phyloP scores from a whole-genome alignment of 1,284 basidiomycete genomes.

The Sporisorium exsertum region DNA sequence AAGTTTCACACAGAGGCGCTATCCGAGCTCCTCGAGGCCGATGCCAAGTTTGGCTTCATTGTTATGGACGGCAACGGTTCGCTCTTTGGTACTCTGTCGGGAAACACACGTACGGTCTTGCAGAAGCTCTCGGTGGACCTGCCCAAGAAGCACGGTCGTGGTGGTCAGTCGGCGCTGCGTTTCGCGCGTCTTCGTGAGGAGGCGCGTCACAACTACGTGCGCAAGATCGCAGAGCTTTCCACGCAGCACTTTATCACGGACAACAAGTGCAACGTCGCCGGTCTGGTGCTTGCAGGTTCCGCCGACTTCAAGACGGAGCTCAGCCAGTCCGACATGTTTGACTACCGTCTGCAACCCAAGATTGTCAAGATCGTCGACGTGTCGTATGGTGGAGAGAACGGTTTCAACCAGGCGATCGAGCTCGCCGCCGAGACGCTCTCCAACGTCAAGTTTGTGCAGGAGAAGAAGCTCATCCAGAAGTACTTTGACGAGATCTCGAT shows the following conservation, averaged over 20 bases:
- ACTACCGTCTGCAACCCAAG: slow-evolving; percentile 82
- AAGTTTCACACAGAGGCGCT: slow-evolving; percentile 99
- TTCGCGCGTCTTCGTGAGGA: slow-evolving; percentile 99
- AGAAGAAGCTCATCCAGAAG: slow-evolving; percentile 85
- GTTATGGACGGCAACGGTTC: slow-evolving; percentile 99
- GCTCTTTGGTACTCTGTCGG: slow-evolving; percentile 93
- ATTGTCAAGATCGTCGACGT: slow-evolving; percentile 84
- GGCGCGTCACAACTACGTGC: slow-evolving; percentile 99
- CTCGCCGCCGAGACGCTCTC: slow-evolving; percentile 93
- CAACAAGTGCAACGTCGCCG: slow-evolving; percentile 98
- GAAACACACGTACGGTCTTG: slow-evolving; percentile 95
- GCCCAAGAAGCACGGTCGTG: slow-evolving; percentile 99
- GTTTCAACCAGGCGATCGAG: slow-evolving; percentile 98
- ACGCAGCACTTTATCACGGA: slow-evolving; percentile 98
- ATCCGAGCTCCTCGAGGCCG: slow-evolving; percentile 94
- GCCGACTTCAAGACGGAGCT: slow-evolving; percentile 99
- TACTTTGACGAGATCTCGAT: slow-evolving; percentile 99
- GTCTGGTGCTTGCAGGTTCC: slow-evolving; percentile 95
- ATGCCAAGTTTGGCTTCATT: slow-evolving; percentile 98
- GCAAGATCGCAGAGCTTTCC: slow-evolving; percentile 96
- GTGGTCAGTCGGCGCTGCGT: slow-evolving; percentile 99
- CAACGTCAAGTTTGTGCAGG: slow-evolving; percentile 99
- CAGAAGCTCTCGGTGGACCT: slow-evolving; percentile 99
- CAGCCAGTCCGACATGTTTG: slow-evolving; percentile 95
- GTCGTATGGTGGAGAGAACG: slow-evolving; percentile 98